Conservation (phyloP, 1,284 basidiomycete species). For the Cystobasidiaceae sp. region DNA sequence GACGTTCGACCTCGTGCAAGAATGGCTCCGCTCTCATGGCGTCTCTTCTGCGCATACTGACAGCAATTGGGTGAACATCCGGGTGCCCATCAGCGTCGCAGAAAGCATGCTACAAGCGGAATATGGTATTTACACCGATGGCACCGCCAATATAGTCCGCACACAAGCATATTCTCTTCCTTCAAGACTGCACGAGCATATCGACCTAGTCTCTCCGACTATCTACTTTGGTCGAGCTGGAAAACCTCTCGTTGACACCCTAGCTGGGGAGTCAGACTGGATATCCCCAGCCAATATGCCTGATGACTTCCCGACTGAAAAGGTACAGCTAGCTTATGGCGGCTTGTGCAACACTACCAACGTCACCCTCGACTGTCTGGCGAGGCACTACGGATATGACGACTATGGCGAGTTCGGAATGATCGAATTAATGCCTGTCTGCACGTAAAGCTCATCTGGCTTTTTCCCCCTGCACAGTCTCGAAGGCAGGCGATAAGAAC, state of each 20-base stretch:
- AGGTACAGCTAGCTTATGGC: neutral
- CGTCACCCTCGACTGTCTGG: constrained; percentile 5
- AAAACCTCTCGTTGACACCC: neutral
- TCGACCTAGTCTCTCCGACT: neutral
- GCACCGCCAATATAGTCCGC: constrained; percentile 1
- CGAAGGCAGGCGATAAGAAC: constrained; percentile 17
- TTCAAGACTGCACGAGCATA: constrained; percentile 2
- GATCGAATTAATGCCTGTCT: neutral
- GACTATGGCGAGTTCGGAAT: neutral
- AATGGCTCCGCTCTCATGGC: constrained; percentile 9
- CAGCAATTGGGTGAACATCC: constrained; percentile 10
- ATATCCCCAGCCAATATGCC: neutral
- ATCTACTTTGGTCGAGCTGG: constrained; percentile 15
- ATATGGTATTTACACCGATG: constrained; percentile 7
- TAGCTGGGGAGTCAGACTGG: neutral
- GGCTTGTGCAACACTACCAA: constrained; percentile 6
- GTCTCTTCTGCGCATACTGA: neutral
- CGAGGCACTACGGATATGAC: constrained; percentile 4
- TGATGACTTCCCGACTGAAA: neutral
- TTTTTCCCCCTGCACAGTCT: neutral
- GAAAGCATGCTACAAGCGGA: constrained; percentile 13
- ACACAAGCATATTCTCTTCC: constrained; percentile 5
- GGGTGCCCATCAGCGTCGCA: neutral
- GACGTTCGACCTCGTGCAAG: neutral
- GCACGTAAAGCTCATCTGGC: neutral